Evolutionary conservation across 108 stramenopile genomes (phyloP).

Genomic region (Nannochloropsis oceanica): DNA sequence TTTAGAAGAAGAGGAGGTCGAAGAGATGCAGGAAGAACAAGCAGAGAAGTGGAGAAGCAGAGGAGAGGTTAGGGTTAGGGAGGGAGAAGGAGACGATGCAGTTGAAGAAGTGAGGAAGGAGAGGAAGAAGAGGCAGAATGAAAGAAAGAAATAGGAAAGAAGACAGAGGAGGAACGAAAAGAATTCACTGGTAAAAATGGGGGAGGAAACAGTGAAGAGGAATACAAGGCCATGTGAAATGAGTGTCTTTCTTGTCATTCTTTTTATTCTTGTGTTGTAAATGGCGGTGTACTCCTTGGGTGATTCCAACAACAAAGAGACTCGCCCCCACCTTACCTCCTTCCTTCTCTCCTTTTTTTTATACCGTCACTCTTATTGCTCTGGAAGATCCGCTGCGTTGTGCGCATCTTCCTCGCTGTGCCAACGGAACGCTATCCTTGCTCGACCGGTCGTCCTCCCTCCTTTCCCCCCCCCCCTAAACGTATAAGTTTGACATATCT

Average conservation of each 20-base stretch:
- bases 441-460: too few relatives aligned
- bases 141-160: background rate
- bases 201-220: too few relatives aligned
- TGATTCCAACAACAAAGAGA: background rate
- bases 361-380: too few relatives aligned
- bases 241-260: too few relatives aligned
- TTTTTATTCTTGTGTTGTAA: background rate
- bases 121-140: background rate
- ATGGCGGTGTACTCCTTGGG: background rate
- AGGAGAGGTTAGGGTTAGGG: background rate
- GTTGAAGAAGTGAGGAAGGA: background rate
- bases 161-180: background rate
- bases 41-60: background rate
- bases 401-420: too few relatives aligned
- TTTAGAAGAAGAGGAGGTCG: background rate
- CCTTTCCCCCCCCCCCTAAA: too few relatives aligned
- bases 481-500: too few relatives aligned
- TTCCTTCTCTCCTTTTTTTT: background rate
- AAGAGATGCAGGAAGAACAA: background rate
- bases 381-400: too few relatives aligned
- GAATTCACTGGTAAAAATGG: background rate
- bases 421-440: too few relatives aligned
- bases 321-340: background rate
- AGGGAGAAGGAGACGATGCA: background rate
- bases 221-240: too few relatives aligned